phyloP scores from a whole-genome alignment of 148 eudicot species.

The Rhododendron ferrugineum region DNA sequence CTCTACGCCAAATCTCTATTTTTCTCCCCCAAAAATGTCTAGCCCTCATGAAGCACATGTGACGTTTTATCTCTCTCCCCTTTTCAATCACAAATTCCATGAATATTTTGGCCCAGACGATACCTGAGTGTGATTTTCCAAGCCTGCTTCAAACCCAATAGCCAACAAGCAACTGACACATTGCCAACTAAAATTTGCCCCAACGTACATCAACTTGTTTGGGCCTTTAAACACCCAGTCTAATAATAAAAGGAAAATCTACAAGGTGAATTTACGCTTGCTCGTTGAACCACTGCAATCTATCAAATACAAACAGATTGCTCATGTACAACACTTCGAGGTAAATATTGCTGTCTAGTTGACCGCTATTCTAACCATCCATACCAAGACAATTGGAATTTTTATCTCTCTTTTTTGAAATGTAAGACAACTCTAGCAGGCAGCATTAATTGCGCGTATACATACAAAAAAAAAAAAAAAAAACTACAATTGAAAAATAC shows the following conservation, averaged over 20 bases:
- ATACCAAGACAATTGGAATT: not conserved
- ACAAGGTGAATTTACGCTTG: not conserved
- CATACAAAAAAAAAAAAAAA: not conserved
- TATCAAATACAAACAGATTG: not conserved
- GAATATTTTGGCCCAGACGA: not conserved
- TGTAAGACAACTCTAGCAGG: not conserved
- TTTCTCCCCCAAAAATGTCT: not conserved
- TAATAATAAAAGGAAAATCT: not conserved
- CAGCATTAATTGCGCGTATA: not conserved
- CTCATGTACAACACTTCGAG: not conserved
- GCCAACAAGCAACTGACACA: not conserved
- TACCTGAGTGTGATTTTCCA: not conserved
- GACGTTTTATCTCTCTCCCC: not conserved
- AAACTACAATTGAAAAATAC: not conserved
- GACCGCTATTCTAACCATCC: not conserved
- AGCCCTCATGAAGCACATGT: not conserved
- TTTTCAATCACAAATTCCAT: not conserved
- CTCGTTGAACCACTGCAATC: not conserved
- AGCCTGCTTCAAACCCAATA: not conserved
- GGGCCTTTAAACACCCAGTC: not conserved
- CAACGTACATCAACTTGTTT: not conserved
- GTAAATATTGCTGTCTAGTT: not conserved
- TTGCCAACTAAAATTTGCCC: not conserved
- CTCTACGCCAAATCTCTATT: not conserved
- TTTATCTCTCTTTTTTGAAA: not conserved